Evolutionary conservation across 805 yeast species (phyloP).

Genomic region (Ogataea salicorniae): DNA sequence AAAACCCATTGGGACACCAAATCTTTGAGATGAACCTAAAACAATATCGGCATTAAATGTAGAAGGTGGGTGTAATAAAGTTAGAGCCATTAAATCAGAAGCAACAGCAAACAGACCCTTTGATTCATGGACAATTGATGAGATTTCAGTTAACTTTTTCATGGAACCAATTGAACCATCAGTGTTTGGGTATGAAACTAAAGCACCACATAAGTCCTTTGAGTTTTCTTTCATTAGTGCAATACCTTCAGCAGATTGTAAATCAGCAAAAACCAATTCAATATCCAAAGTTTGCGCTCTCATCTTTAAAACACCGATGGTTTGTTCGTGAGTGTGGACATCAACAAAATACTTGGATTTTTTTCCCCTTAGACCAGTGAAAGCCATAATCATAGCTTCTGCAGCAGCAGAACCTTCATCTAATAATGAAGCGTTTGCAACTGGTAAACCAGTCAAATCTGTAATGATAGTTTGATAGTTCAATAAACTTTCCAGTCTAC

Average conservation of each 20-base stretch:
- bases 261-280: conserved; percentile 52
- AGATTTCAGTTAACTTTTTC: conserved; percentile 45
- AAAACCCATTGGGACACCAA: conserved; percentile 96
- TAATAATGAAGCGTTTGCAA: conserved; percentile 89
- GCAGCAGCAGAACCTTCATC: conserved; percentile 98
- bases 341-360: conserved; percentile 69
- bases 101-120: conserved; percentile 82
- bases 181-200: conserved; percentile 88
- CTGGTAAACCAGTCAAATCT: conserved; percentile 89
- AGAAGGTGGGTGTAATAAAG: conserved; percentile 78
- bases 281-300: conserved; percentile 76
- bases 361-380: conserved; percentile 61
- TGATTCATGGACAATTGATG: conserved; percentile 59
- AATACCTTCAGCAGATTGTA: conserved; percentile 39
- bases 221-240: conserved; percentile 31
- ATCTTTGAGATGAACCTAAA: conserved; percentile 88
- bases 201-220: conserved; percentile 61
- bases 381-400: conserved; percentile 89
- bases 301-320: conserved; percentile 69
- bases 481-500: conserved; percentile 82
- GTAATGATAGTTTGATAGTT: conserved; percentile 91
- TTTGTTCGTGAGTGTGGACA: conserved; percentile 74
- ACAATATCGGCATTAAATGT: conserved; percentile 89
- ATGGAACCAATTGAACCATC: conserved; percentile 61
- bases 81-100: conserved; percentile 87